Conservation (phyloP, 192 early-diverging fungal species). For the Coemansia sp. region DNA sequence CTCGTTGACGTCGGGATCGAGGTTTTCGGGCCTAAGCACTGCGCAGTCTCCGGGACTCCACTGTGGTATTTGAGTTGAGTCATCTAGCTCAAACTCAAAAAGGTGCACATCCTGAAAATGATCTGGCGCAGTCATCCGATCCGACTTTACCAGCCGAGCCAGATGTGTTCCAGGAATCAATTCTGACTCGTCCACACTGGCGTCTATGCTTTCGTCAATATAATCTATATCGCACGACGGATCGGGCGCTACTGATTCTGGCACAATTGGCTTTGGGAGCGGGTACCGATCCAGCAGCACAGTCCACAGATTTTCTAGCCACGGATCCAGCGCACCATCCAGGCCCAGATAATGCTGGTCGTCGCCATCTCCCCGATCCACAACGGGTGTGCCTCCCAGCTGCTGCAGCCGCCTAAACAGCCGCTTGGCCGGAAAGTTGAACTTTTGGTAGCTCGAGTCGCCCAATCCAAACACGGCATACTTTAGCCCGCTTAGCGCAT, state of each 20-base stretch:
- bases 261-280: constrained; percentile 41
- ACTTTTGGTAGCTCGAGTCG: constrained; percentile 91
- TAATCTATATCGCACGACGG: constrained; percentile 19
- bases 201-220: background rate
- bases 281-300: constrained; percentile 63
- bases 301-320: constrained; percentile 78
- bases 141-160: constrained; percentile 53
- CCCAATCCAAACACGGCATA: constrained; percentile 94
- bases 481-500: constrained; percentile 63
- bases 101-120: constrained; percentile 96
- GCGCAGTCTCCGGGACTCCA: constrained; percentile 78
- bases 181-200: background rate
- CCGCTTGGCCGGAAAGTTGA: constrained; percentile 93
- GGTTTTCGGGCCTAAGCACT: constrained; percentile 73
- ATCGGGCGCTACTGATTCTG: constrained; percentile 17
- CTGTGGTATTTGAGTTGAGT: background rate
- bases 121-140: constrained; percentile 68
- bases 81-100: constrained; percentile 60
- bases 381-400: constrained; percentile 74
- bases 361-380: constrained; percentile 82
- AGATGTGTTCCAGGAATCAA: background rate
- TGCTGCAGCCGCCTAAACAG: constrained; percentile 80
- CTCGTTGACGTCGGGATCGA: constrained; percentile 61
- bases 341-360: constrained; percentile 94
- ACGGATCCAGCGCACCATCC: constrained; percentile 88